Evolutionary conservation across 805 yeast genomes (phyloP), one percentile per base, ranked within the genome.

Genomic region (Schwanniomyces occidentalis): DNA sequence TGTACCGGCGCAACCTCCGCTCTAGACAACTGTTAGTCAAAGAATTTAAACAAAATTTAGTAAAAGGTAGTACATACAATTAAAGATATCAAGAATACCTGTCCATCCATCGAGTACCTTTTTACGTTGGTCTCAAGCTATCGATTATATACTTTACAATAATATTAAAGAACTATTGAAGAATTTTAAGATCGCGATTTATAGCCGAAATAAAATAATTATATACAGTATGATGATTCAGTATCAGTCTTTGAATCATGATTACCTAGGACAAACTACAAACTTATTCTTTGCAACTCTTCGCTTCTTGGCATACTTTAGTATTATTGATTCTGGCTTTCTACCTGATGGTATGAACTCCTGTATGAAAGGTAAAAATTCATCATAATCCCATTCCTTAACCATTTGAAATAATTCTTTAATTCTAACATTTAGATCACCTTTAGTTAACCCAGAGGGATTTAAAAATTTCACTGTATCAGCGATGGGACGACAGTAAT

Each of bases 1-100:
- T 2, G 96, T 93, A 10, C 99, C 99, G 5, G 99, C 96, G 40
- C 93, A 82, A 6, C 86, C 99, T 24, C 99, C 99, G 52, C 90
- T 80, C 74, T 63, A 35, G 16, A n/a, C n/a, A 12, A 10, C 12
- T 13, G 30, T 46, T 50, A 49, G 51, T 43, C 35, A 27, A 34
- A 8, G 16, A 19, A 13, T 12, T 18, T n/a, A 10, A 24, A 8
- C 21, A 5, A 4, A 19, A 15, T 8, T 7, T 15, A 17, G 20
- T 10, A 21, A 20, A 6, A 8, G 16, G 17, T n/a, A n/a, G n/a
- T 12, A 60, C 67, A 23, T 60, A 61, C 68, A 8, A 62, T 49
- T 31, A 62, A 45, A 29, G 68, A 62, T 30, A 56, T 44, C 32
- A 61, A 27, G 41, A 62, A 61, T 14, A 57, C 31, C 30, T 36